phyloP scores from a whole-genome alignment of 257 asterid genomes.

The Rhazya stricta region DNA sequence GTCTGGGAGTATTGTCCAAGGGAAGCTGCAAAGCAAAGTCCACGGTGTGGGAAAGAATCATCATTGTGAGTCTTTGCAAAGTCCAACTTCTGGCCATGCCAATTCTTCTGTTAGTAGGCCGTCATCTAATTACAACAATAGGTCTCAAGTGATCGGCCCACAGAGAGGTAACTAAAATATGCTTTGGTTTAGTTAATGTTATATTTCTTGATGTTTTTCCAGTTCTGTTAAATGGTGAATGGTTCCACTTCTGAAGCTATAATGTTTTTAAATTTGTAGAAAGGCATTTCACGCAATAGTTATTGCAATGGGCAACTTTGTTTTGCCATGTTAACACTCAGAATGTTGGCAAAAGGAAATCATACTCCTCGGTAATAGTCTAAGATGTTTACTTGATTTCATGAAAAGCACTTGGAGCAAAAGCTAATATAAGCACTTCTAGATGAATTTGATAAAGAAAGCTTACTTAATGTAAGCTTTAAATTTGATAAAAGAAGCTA shows the following conservation, averaged over 20 bases:
- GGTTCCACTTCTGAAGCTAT: conserved; percentile 6
- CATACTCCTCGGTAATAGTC: not conserved
- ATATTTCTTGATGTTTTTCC: conserved; percentile 15
- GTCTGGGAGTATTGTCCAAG: conserved; percentile 36
- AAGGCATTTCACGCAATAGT: conserved; percentile 5
- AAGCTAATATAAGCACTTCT: not conserved
- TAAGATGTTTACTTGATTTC: not conserved
- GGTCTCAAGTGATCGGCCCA: conserved; percentile 54
- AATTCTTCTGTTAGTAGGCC: conserved; percentile 61
- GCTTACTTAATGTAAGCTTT: too few relatives aligned
- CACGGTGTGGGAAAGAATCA: conserved; percentile 54
- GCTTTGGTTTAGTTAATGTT: not conserved
- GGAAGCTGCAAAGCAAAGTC: conserved; percentile 38
- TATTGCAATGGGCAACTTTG: conserved; percentile 13
- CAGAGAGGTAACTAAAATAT: conserved; percentile 52
- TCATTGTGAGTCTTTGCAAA: conserved; percentile 40
- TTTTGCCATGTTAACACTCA: conserved; percentile 12
- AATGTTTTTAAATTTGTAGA: conserved; percentile 12
- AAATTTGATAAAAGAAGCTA: not conserved
- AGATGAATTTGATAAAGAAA: too few relatives aligned
- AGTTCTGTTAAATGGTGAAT: conserved; percentile 6
- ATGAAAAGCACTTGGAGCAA: not conserved
- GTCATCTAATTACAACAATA: conserved; percentile 62
- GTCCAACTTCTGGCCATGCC: conserved; percentile 36
- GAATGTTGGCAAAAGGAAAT: not conserved